Conservation (phyloP, 2,329 filamentous ascomycete species). For the Alternaria atra region DNA sequence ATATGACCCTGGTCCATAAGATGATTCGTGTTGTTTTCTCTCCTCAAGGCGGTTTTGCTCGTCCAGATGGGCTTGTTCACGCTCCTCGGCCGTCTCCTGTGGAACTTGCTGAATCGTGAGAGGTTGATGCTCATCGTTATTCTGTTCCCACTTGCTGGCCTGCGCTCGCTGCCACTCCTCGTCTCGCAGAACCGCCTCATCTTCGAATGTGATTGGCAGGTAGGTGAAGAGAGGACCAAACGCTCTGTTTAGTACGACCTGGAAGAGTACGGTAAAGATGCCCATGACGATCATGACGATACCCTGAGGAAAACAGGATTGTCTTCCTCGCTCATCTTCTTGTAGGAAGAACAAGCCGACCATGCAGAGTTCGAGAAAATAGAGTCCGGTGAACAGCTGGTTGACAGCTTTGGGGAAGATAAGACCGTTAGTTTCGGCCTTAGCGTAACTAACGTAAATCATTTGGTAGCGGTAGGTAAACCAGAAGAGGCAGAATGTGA, state of each 20-base stretch:
- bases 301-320: conserved; percentile 76
- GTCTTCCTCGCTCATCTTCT: conserved; percentile 62
- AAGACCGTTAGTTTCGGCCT: conserved; percentile 89
- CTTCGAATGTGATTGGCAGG: conserved; percentile 92
- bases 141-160: conserved; percentile 70
- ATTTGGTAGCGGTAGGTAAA: conserved; percentile 96
- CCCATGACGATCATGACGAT: conserved; percentile 83
- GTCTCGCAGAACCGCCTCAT: conserved; percentile 91
- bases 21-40: conserved; percentile 15
- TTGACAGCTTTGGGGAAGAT: conserved; percentile 93
- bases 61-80: conserved; percentile 46
- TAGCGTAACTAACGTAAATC: conserved; percentile 90
- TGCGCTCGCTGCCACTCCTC: conserved; percentile 86
- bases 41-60: conserved; percentile 30
- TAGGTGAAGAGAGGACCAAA: conserved; percentile 89
- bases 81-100: conserved; percentile 41
- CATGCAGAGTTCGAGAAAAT: conserved; percentile 91
- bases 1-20: conserved; percentile 28
- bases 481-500: conserved; percentile 93
- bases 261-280: conserved; percentile 77
- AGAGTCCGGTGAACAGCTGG: conserved; percentile 92
- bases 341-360: conserved; percentile 90
- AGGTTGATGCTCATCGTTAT: conserved; percentile 59
- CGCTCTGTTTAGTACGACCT: conserved; percentile 80
- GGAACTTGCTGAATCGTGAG: conserved; percentile 49